Conservation (phyloP, 768 basidiomycete genomes). For the Tylopilus sp. region DNA sequence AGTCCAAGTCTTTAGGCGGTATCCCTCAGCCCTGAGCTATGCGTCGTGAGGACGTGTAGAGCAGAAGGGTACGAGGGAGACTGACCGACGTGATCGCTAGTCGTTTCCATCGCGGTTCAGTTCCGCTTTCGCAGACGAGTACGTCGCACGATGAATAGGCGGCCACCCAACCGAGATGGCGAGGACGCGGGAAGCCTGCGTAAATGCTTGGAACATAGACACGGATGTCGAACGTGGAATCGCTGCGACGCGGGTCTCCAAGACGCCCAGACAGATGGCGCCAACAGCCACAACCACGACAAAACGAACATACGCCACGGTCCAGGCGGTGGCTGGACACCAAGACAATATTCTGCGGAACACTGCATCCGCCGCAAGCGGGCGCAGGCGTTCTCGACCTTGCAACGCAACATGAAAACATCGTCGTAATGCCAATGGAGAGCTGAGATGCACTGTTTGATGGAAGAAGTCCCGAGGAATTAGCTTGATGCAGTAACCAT, state of each 20-base stretch:
- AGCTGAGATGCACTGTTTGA: background rate
- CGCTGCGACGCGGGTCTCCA: constrained; percentile 15
- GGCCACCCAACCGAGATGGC: constrained; percentile 9
- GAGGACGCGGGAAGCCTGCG: constrained; percentile 11
- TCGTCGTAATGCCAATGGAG: background rate
- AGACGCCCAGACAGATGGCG: background rate
- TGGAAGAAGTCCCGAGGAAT: background rate
- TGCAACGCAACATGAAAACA: constrained; percentile 2
- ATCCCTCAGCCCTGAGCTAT: constrained; percentile 25
- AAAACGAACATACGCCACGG: constrained; percentile 18
- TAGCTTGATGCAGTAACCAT: no score
- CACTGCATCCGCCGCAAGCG: constrained; percentile 4
- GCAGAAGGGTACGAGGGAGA: background rate
- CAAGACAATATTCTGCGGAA: constrained; percentile 12
- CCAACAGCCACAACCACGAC: constrained; percentile 17
- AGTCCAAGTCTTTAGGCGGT: constrained; percentile 28
- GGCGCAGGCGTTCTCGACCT: constrained; percentile 12
- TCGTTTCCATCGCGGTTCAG: constrained; percentile 32
- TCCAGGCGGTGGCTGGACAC: constrained; percentile 3
- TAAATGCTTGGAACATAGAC: constrained; percentile 21
- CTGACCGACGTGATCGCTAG: constrained; percentile 25
- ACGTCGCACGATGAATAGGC: constrained; percentile 30
- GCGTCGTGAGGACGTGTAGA: background rate
- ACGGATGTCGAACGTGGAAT: constrained; percentile 8
- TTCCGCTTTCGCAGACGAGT: constrained; percentile 31